Evolutionary conservation across 768 basidiomycete species (phyloP), one percentile per base, ranked within the genome.

Genomic region (Mycena epipterygia): DNA sequence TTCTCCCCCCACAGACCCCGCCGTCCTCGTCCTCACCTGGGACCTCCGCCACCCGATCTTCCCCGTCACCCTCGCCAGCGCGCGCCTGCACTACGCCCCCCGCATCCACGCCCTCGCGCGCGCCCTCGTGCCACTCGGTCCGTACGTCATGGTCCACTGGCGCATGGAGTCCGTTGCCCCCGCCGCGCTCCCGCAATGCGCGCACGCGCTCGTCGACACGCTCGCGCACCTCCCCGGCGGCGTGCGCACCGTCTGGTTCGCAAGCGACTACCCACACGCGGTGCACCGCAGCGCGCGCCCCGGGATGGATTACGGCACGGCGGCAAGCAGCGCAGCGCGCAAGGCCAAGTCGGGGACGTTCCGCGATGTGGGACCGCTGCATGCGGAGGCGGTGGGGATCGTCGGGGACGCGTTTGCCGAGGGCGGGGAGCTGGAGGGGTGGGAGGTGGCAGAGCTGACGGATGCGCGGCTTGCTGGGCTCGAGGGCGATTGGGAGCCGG

Each of bases 101-200:
- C 73, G 49, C 1, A 84, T 90, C 60, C 77, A 81, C 42, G 77
- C 79, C 13, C 81, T 90, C 12, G 87, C 87, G 0, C 71, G 75
- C 11, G 73, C 71, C 35, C 75, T 90, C 51, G 75, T 79, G 0
- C 80, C 82, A 23, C 64, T 81, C 0, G 73, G 73, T 1, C 82
- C 86, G 0, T 90, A 86, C 75, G 73, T 86, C 4, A 85, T 83
- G 0, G 83, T 91, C 11, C 87, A 90, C 72, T 91, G 89, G 89
- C 80, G 87, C 25, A 88, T 88, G 83, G 89, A 90, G 70, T 86
- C 82, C 19, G 79, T 90, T 60, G 75, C 84, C 0, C 75, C 81
- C 0, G 77, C 79, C 23, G 74, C 81, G 41, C 80, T 90, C 9
- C 76, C 80, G 0, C 82, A 84, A 42, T 91, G 90, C 73, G 88